phyloP scores from a whole-genome alignment of 2,329 filamentous ascomycete species.

The Colletotrichum agaves region DNA sequence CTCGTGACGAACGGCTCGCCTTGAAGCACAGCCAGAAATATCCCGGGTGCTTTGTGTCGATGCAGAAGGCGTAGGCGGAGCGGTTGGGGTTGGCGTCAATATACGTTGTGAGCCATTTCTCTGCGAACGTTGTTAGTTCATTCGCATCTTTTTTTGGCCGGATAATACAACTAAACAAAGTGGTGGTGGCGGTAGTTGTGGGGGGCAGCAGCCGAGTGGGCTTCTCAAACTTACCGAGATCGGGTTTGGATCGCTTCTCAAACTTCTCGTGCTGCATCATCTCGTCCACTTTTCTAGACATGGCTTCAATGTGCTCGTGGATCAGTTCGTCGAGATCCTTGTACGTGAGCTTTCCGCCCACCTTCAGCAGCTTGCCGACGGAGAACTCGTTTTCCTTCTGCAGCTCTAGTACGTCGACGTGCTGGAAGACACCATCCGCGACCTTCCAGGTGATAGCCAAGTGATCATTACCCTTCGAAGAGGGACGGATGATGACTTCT shows the following conservation, averaged over 20 bases:
- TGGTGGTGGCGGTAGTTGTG: too few relatives aligned
- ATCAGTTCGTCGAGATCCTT: conserved; percentile 97
- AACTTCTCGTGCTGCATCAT: conserved; percentile 94
- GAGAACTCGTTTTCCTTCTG: conserved; percentile 98
- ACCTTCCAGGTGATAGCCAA: conserved; percentile 98
- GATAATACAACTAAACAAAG: too few relatives aligned
- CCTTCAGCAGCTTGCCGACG: conserved; percentile 84
- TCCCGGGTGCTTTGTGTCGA: conserved; percentile 89
- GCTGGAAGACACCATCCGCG: conserved; percentile 93
- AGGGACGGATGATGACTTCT: conserved; percentile 94
- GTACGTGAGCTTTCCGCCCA: conserved; percentile 90
- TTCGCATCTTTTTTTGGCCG: background rate
- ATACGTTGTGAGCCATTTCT: conserved; percentile 96
- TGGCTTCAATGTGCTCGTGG: conserved; percentile 95
- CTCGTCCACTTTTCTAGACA: conserved; percentile 97
- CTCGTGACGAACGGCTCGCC: conserved; percentile 77
- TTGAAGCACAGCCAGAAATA: conserved; percentile 99
- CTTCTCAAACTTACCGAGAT: conserved; percentile 80
- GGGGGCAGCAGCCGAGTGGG: too few relatives aligned
- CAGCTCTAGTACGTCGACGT: conserved; percentile 95
- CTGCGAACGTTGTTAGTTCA: conserved; percentile 56
- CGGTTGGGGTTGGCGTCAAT: conserved; percentile 95
- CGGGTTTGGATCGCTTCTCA: conserved; percentile 75
- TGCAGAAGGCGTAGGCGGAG: conserved; percentile 94
- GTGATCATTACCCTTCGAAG: conserved; percentile 94